Evolutionary conservation across 2,329 filamentous ascomycete species (phyloP), one percentile per base, ranked within the genome.

Genomic region (Clarireedia paspali): DNA sequence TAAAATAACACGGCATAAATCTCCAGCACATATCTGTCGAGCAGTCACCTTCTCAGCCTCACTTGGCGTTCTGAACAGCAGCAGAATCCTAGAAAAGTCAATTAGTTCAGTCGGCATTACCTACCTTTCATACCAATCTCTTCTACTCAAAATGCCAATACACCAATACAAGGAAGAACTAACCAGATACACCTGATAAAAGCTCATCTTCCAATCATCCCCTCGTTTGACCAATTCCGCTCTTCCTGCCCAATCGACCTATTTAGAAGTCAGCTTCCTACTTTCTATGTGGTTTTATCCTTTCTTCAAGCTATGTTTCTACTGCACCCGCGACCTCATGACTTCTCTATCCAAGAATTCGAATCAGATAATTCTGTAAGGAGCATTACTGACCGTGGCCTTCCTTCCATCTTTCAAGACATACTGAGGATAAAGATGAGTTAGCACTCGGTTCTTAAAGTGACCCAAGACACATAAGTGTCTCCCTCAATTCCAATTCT

Each of bases 321-420:
- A 34, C 10, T 12, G 10, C 10, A 34, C 30, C 10, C 30, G 30
- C 12, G 30, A 34, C 30, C 10, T 12, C 10, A 34, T 34, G 30
- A 34, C 30, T 34, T 34, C 30, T 34, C 10, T 12, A 12, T 34
- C 27, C 4, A 12, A 34, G 30, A 12, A 12, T 34, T 12, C 12
- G 4, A 34, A 34, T 12, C 30, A 34, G 10, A 38, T 34, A 51
- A 9, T 5, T 38, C 23, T 39, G 39, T 50, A 12, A 15, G 42
- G 34, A 36, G 20, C 44, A 50, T 15, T 30, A 60, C 61, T 49
- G 10, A 64, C 63, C 26, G 61, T 51, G 9, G 58, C 58, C 26
- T 63, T 62, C 53, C 57, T 60, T 15, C 77, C 79, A 63, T 76
- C 75, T 63, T 78, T 80, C 53, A 82, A 63, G 14, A 64, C 72